Evolutionary conservation across 306 rosid species (phyloP), one percentile per base, ranked within the genome.

Genomic region (Glycyrrhiza uralensis): DNA sequence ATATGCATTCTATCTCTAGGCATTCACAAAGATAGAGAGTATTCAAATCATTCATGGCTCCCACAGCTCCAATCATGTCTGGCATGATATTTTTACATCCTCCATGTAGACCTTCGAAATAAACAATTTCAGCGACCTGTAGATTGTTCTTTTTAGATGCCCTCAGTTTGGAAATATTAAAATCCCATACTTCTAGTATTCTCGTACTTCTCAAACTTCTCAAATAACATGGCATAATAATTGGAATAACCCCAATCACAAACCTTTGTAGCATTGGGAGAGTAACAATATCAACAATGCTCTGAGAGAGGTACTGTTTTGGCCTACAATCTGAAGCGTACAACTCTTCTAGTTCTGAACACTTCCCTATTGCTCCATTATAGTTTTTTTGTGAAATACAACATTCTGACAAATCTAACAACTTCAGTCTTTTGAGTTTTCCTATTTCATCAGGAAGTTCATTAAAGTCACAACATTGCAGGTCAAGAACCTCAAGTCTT

Each of bases 271-370:
- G 17, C 7, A n/a, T 75, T 5, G 79, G 54, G 6, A 36, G 35
- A 28, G 57, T 28, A n/a, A 65, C 30, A 65, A 20, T 32, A 39
- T 54, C 66, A 42, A 49, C 60, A 24, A 74, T 7, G 5, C 6
- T 42, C 24, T 49, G 33, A 75, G 8, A 11, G 13, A 41, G 0
- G 47, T 41, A 41, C 17, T 41, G 2, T 2, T 1, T 0, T 11
- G 6, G 39, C 1, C 13, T 0, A 1, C 47, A 12, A 3, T 39
- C 26, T 17, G 45, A 66, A 29, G n/a, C 33, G 50, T 79, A 74
- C 1, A 80, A 45, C 57, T 79, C 83, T 72, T 79, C 75, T 2
- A 79, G 45, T 10, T 73, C 64, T 66, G 61, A 36, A 22, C 76
- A 80, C 26, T 18, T 66, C n/a, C 79, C 79, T 46, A 73, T 45